These are phyloP conservation scores for Haplosporangium sp. DNA, from an alignment of 371 early-diverging fungal species.

Conservation along the genomic window DNA sequence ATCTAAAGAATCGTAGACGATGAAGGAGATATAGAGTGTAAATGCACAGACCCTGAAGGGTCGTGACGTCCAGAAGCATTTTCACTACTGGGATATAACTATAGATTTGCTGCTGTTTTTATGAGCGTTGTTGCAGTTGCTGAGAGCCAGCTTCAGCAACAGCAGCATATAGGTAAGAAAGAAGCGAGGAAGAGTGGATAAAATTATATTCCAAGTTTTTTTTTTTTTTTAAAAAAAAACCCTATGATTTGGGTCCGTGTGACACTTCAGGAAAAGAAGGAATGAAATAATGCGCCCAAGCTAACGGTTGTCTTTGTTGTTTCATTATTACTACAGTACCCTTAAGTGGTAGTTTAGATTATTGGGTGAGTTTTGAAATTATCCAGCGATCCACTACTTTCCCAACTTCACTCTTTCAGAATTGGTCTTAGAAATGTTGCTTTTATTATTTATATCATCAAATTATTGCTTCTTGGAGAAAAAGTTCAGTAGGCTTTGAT, in stretches of 20 bases:
- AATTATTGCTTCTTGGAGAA: slow-evolving; percentile 32
- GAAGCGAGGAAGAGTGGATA: not conserved
- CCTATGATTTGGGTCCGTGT: not conserved
- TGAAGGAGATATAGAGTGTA: slow-evolving; percentile 45
- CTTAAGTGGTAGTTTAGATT: not conserved
- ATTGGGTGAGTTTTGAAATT: not conserved
- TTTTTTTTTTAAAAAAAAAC: too few relatives aligned
- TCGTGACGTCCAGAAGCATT: slow-evolving; percentile 27
- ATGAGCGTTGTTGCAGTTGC: not conserved
- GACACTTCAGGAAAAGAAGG: not conserved
- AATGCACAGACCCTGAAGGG: slow-evolving; percentile 37
- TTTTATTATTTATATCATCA: too few relatives aligned
- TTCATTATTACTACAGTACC: too few relatives aligned
- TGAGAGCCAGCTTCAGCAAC: not conserved
- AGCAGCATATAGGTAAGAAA: not conserved
- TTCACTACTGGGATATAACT: slow-evolving; percentile 6
- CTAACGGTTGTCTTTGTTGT: too few relatives aligned
- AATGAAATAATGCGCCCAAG: not conserved
- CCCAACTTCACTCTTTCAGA: too few relatives aligned
- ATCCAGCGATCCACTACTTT: too few relatives aligned
- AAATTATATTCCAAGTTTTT: not conserved
- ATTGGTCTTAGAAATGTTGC: too few relatives aligned
- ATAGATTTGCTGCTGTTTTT: slow-evolving; percentile 8
- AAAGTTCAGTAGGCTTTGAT: slow-evolving; percentile 54
- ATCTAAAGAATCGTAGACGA: slow-evolving; percentile 37